Percentiles rank a stretch among this genome's conserved stretches.
Conservation (phyloP, 2,329 filamentous ascomycete species). For the Blastomyces gilchristii region DNA sequence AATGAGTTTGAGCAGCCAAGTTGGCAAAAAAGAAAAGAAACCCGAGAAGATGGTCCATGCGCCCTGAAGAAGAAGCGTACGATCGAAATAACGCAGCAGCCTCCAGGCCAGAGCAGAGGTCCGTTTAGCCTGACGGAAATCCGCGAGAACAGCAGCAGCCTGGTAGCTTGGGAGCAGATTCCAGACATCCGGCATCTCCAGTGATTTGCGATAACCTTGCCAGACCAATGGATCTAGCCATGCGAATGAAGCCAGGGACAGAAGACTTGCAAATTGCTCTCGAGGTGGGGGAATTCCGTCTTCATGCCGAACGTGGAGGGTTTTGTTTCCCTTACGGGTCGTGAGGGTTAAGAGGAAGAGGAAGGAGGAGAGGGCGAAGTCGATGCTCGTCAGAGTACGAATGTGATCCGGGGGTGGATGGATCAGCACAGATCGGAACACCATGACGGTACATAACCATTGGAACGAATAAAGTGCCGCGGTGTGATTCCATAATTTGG, state of each 20-base stretch:
- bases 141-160: slow-evolving; percentile 64
- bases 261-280: slow-evolving; percentile 76
- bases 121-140: slow-evolving; percentile 78
- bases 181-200: slow-evolving; percentile 83
- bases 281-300: slow-evolving; percentile 75
- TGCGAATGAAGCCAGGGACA: slow-evolving; percentile 76
- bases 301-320: slow-evolving; percentile 79
- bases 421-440: slow-evolving; percentile 79
- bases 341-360: slow-evolving; percentile 67
- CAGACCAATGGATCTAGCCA: slow-evolving; percentile 88
- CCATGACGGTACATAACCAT: slow-evolving; percentile 64
- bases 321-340: slow-evolving; percentile 85
- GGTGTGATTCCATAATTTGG: slow-evolving; percentile 85
- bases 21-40: slow-evolving; percentile 81
- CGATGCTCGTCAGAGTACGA: slow-evolving; percentile 55
- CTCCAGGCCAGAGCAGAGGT: slow-evolving; percentile 70
- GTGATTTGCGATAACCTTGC: slow-evolving; percentile 74
- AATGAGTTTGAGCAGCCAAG: slow-evolving; percentile 80
- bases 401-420: slow-evolving; percentile 57
- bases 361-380: slow-evolving; percentile 65
- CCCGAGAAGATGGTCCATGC: slow-evolving; percentile 69
- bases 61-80: slow-evolving; percentile 64
- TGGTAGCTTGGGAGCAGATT: slow-evolving; percentile 83
- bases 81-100: slow-evolving; percentile 73
- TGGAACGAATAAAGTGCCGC: slow-evolving; percentile 69